Conservation (phyloP, 1,284 basidiomycete genomes). For the Ustilago loliicola region DNA sequence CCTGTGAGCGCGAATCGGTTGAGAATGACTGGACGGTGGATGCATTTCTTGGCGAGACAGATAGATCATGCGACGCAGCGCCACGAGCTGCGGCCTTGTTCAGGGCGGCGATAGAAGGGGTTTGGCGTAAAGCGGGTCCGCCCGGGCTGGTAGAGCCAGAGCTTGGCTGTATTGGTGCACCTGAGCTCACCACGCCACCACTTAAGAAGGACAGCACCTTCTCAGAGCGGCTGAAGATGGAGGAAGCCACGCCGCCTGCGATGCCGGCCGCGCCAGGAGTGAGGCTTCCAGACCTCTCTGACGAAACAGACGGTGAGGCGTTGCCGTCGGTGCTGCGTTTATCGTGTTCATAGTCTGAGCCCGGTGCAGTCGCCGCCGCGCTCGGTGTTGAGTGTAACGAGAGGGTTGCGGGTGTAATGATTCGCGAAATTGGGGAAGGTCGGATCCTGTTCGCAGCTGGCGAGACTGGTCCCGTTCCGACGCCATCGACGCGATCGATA, state of each 20-base stretch:
- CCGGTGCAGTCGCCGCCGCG: conserved; percentile 14
- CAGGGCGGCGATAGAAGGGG: conserved; percentile 43
- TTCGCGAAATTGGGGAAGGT: conserved; percentile 52
- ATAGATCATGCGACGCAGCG: conserved; percentile 30
- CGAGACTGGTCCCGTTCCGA: conserved; percentile 20
- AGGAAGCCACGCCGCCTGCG: conserved; percentile 33
- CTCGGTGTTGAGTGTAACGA: conserved; percentile 48
- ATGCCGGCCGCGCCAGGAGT: conserved; percentile 32
- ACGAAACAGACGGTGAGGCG: conserved; percentile 40
- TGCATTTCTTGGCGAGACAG: conserved; percentile 27
- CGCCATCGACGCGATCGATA: conserved; percentile 52
- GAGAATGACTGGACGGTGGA: neutral
- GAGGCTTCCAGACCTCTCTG: conserved; percentile 35
- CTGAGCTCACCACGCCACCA: conserved; percentile 39
- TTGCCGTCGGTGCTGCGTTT: conserved; percentile 19
- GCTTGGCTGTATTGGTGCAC: conserved; percentile 34
- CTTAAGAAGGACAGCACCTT: conserved; percentile 51
- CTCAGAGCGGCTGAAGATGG: conserved; percentile 43
- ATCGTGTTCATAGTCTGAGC: conserved; percentile 8
- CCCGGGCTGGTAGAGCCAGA: conserved; percentile 8
- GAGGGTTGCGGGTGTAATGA: conserved; percentile 65
- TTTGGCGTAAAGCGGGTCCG: conserved; percentile 27
- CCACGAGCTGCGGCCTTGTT: conserved; percentile 48
- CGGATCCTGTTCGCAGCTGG: conserved; percentile 27
- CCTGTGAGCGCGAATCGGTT: conserved; percentile 18